These are phyloP conservation scores for Eimeria mitis DNA, from an alignment of 169 alveolate species.

Conservation along the genomic window DNA sequence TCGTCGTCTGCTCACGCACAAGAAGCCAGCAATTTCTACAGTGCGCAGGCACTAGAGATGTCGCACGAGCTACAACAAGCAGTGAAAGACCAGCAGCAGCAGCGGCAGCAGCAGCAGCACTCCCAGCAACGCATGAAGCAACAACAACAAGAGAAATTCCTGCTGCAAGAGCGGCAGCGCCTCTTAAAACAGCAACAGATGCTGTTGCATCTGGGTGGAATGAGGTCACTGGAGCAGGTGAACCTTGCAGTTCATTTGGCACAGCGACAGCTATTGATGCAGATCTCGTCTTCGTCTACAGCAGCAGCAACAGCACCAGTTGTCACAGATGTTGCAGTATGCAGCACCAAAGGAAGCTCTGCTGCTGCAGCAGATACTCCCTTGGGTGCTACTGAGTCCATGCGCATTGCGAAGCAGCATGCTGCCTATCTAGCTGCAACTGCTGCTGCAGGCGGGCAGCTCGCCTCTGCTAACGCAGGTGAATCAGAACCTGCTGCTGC, in stretches of 20 bases:
- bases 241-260: constrained; percentile 13
- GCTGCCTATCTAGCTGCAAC: constrained; percentile 47
- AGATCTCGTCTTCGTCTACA: background rate
- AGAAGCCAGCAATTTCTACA: background rate
- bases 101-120: constrained; percentile 5
- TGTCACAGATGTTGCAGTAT: background rate
- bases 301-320: background rate
- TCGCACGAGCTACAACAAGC: background rate
- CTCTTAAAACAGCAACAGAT: constrained; percentile 53
- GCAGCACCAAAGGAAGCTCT: background rate
- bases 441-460: constrained; percentile 20
- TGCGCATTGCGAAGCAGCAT: constrained; percentile 62
- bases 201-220: constrained; percentile 16
- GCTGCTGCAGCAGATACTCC: background rate
- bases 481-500: constrained; percentile 11
- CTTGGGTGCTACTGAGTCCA: background rate
- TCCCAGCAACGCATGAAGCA: background rate
- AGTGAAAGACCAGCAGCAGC: constrained; percentile 9
- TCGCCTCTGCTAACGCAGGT: background rate
- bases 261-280: constrained; percentile 58
- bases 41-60: background rate
- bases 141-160: background rate
- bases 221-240: constrained; percentile 11
- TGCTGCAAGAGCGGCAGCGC: constrained; percentile 38
- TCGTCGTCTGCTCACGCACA: background rate